Evolutionary conservation across 805 yeast species (phyloP), one percentile per base, ranked within the genome.

Genomic region (Wickerhamiella azymoides): DNA sequence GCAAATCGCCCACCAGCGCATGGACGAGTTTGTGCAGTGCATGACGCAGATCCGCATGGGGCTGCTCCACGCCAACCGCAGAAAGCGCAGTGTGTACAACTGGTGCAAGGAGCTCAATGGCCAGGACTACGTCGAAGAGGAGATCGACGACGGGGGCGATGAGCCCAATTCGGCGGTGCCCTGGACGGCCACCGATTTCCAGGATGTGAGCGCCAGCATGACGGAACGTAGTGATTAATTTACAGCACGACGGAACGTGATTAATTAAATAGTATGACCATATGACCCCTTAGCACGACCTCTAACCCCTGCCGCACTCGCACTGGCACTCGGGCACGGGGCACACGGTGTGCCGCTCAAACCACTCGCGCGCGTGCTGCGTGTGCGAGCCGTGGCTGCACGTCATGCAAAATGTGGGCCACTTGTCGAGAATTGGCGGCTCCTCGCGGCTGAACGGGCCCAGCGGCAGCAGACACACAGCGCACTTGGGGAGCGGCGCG

Each of bases 321-420:
- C 98, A 89, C 36, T 71, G 68, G 57, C 98, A 89, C 37, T 86
- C 94, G 0, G 96, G 96, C 2, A 89, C 94, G 0, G 98, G 96
- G 57, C 98, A 89, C 1, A 83, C 75, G 47, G 74, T 75, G 56
- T 88, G 94, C 59, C 79, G 80, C 21, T 80, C 73, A 60, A 89
- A 89, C 98, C 98, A 89, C 56, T 88, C 93, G 51, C 84, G 86
- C 0, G 96, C 96, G 60, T 89, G 98, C 3, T 82, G 86, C 0
- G 94, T 86, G 64, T 89, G 98, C 75, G 79, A 79, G 1, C 96
- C 94, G 56, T 89, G 98, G 58, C 82, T 84, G 59, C 98, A 89
- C 28, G 79, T 75, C 52, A 89, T 64, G 57, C 98, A 89, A 63
- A 85, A 85, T 53, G 92, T 84, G 53, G 89, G 86, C 94, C 95